phyloP scores from a whole-genome alignment of 345 rosid species.

The Lumnitzera littorea region DNA sequence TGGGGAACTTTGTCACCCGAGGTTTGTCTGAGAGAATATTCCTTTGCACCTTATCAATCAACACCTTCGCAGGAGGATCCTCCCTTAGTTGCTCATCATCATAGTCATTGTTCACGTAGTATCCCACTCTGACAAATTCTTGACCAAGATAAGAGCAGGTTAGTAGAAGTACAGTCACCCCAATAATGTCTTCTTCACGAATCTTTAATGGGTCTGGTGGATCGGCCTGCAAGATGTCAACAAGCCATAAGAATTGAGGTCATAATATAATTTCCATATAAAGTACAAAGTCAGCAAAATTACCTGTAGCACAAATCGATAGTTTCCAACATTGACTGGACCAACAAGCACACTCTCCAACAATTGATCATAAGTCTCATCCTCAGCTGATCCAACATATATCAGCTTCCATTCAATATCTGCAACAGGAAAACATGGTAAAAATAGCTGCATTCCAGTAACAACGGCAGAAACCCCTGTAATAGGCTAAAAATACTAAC shows the following conservation, averaged over 20 bases:
- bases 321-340: slow-evolving; percentile 89
- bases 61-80: slow-evolving; percentile 79
- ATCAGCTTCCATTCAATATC: slow-evolving; percentile 96
- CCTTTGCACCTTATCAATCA: slow-evolving; percentile 73
- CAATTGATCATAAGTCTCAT: slow-evolving; percentile 78
- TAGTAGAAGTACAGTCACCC: slow-evolving; percentile 73
- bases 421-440: slow-evolving; percentile 14
- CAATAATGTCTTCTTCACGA: slow-evolving; percentile 80
- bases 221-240: slow-evolving; percentile 48
- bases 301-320: slow-evolving; percentile 83
- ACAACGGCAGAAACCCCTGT: background rate
- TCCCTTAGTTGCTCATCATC: slow-evolving; percentile 83
- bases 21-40: slow-evolving; percentile 87
- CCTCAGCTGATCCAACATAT: slow-evolving; percentile 97
- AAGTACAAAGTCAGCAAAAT: background rate
- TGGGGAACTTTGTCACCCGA: slow-evolving; percentile 89
- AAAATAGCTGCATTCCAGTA: background rate
- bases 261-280: background rate
- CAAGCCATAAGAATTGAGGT: slow-evolving; percentile 3
- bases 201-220: slow-evolving; percentile 90
- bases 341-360: slow-evolving; percentile 90
- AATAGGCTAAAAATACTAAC: too few relatives aligned
- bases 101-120: slow-evolving; percentile 88
- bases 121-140: slow-evolving; percentile 81
- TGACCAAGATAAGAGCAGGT: slow-evolving; percentile 88